phyloP scores from a whole-genome alignment of 2,329 filamentous ascomycete species.

The Sporothrix dimorphospora region DNA sequence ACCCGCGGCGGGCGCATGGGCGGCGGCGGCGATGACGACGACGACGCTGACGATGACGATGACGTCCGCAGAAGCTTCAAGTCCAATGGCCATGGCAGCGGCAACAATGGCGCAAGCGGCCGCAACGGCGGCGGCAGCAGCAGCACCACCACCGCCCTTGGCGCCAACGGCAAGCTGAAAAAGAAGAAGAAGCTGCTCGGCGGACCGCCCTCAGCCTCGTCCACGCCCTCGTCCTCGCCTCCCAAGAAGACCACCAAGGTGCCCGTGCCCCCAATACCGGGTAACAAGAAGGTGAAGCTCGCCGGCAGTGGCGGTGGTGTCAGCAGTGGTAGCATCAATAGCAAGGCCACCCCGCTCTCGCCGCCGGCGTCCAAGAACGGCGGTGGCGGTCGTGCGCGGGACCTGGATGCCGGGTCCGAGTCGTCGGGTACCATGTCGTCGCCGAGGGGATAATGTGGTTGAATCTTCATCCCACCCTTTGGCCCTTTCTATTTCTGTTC shows the following conservation, averaged over 20 bases:
- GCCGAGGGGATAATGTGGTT: constrained; percentile 49
- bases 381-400: constrained; percentile 44
- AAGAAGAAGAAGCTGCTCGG: constrained; percentile 32
- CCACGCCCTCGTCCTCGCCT: constrained; percentile 43
- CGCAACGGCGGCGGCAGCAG: not conserved
- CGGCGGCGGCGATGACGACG: constrained; percentile 19
- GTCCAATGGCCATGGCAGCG: constrained; percentile 22
- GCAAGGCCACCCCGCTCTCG: constrained; percentile 50
- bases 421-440: constrained; percentile 61
- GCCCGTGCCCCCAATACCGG: constrained; percentile 44
- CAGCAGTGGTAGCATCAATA: not conserved
- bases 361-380: constrained; percentile 55
- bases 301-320: constrained; percentile 34
- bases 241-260: constrained; percentile 51
- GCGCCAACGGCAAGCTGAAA: constrained; percentile 26
- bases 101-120: not conserved
- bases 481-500: not conserved
- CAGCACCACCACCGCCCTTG: not conserved
- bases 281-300: constrained; percentile 54
- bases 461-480: not conserved
- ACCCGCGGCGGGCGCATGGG: not conserved
- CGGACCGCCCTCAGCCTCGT: constrained; percentile 29
- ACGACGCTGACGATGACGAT: constrained; percentile 25
- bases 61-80: constrained; percentile 28
- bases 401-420: constrained; percentile 53